Evolutionary conservation across 768 basidiomycete genomes (phyloP), one percentile per base, ranked within the genome.

Genomic region (Sporobolomyces roseus): DNA sequence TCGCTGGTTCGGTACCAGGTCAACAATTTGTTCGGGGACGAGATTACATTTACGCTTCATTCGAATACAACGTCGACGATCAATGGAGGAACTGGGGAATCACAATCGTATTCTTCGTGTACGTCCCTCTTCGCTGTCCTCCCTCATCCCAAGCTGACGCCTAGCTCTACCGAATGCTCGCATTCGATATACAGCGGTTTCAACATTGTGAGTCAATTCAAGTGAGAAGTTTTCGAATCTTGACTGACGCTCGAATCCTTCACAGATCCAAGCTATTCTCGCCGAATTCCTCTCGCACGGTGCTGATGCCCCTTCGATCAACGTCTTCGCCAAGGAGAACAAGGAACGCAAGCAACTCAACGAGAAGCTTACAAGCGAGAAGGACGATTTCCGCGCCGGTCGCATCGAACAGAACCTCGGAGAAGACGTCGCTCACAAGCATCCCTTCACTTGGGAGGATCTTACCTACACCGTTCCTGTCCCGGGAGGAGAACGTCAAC

Each of bases 401-500:
- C 80, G 77, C 67, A 75, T 49, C 66, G 77, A 81, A 80, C 75
- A 86, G 83, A 78, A 80, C 70, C 70, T 81, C 4, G 76, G 75
- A 2, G 77, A 74, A 13, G 72, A 82, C 38, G 74, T 78, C 67
- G 78, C 79, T 38, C 74, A 77, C 14, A 75, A 76, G 23, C 77
- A 80, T 72, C 82, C 86, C 8, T 93, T 96, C 78, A 89, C 91
- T 1, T 96, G 90, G 89, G 82, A 86, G 60, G 80, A 85, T 68
- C 70, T 91, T 54, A 80, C 81, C 17, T 70, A 70, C 69, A 66
- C 63, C 29, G 68, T 74, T 19, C 67, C 61, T 1, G 66, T 69
- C 36, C 71, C 71, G 23, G 63, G 66, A 21, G 74, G 69, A 21
- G 70, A 63, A 30, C 70, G 70, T 33, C 69, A 72, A 25, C 62